A percentile compares a stretch with the other conserved stretches of the same genome.
These are phyloP conservation scores for Mucuna pruriens DNA, from an alignment of 306 rosid species.

Conservation along the genomic window DNA sequence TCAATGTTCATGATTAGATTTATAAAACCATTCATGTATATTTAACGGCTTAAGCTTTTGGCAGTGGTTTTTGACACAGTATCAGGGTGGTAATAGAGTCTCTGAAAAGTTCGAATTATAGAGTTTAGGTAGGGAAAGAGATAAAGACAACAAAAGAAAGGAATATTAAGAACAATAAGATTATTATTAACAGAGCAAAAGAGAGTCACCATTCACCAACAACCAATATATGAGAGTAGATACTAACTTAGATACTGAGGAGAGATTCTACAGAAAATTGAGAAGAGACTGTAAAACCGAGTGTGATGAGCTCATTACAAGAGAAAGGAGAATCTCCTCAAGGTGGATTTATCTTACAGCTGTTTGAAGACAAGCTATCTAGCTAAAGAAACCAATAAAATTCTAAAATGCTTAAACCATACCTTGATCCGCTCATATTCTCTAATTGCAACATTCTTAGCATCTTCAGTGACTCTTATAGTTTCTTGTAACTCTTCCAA, in stretches of 20 bases:
- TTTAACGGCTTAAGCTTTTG: not conserved
- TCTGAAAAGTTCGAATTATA: not conserved
- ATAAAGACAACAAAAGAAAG: not conserved
- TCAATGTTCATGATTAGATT: not conserved
- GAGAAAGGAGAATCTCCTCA: not conserved
- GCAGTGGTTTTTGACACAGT: not conserved
- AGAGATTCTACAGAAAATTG: not conserved
- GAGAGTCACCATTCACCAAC: not conserved
- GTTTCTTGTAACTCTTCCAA: constrained; percentile 90
- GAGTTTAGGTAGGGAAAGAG: not conserved
- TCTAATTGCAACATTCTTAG: constrained; percentile 77
- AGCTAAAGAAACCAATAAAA: constrained; percentile 7
- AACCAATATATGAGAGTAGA: not conserved
- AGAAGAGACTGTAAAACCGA: not conserved
- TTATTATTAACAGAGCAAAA: not conserved
- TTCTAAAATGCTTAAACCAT: not conserved
- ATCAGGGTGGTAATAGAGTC: not conserved
- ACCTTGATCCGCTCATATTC: constrained; percentile 97
- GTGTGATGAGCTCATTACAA: not conserved
- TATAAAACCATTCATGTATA: not conserved
- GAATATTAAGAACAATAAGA: not conserved
- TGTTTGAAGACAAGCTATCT: not conserved
- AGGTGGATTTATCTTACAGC: not conserved
- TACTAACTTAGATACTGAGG: not conserved
- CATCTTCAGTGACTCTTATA: constrained; percentile 77